Percentiles rank a stretch among this genome's conserved stretches.
Evolutionary conservation across 2,329 filamentous ascomycete genomes (phyloP).

Genomic region (Epicoccum nigrum): DNA sequence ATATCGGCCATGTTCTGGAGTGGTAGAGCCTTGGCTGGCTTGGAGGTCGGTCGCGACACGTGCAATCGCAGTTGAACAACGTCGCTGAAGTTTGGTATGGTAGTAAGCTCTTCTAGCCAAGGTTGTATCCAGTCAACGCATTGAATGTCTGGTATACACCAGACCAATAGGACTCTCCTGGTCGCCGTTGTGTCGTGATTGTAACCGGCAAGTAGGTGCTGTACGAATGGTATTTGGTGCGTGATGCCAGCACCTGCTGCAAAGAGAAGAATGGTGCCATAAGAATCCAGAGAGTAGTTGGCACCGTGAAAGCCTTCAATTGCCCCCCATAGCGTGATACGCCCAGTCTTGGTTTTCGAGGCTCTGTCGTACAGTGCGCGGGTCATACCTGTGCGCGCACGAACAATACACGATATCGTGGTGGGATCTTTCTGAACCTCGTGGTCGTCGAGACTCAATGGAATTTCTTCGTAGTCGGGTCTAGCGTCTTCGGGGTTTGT

Average conservation of each 20-base stretch:
- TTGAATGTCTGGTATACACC: constrained; percentile 85
- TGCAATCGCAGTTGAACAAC: constrained; percentile 85
- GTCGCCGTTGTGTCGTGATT: constrained; percentile 74
- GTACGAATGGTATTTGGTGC: constrained; percentile 85
- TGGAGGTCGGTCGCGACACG: constrained; percentile 79
- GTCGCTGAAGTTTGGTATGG: constrained; percentile 76
- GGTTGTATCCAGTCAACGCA: constrained; percentile 87
- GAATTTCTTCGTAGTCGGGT: constrained; percentile 10
- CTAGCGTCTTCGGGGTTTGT: constrained; percentile 56
- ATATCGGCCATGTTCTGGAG: constrained; percentile 68
- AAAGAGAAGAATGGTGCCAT: constrained; percentile 85
- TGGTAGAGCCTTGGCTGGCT: constrained; percentile 68
- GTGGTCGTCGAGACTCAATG: constrained; percentile 47
- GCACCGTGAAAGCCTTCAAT: constrained; percentile 87
- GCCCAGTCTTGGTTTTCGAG: constrained; percentile 52
- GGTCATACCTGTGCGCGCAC: constrained; percentile 84
- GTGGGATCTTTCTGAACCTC: constrained; percentile 51
- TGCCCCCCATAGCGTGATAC: constrained; percentile 68
- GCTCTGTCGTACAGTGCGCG: constrained; percentile 75
- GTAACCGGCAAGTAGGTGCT: constrained; percentile 61
- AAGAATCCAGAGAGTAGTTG: constrained; percentile 77
- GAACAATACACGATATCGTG: constrained; percentile 71
- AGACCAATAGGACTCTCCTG: constrained; percentile 78
- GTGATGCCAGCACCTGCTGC: constrained; percentile 92
- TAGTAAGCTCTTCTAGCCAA: constrained; percentile 82